phyloP scores from a whole-genome alignment of 768 basidiomycete species.

The Tylopilus balloui region DNA sequence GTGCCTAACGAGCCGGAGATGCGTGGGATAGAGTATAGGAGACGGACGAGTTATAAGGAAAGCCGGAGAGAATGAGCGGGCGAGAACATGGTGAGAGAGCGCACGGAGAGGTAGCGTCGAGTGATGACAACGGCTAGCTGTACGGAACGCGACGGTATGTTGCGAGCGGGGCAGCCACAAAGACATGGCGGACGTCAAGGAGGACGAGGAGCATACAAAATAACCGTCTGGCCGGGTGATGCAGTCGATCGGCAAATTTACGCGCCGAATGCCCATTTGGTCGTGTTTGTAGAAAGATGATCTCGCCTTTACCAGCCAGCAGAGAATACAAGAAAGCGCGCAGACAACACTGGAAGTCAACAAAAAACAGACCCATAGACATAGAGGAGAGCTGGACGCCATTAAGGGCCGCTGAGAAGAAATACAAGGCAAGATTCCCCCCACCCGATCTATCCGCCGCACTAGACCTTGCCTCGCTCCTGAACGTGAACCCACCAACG shows the following conservation, averaged over 20 bases:
- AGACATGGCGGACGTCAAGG: conserved; percentile 46
- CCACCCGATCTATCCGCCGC: conserved; percentile 68
- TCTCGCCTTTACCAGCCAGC: background rate
- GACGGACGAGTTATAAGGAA: conserved; percentile 29
- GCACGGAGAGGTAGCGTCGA: conserved; percentile 4
- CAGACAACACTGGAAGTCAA: conserved; percentile 55
- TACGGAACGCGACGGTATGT: conserved; percentile 40
- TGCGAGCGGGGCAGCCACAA: conserved; percentile 67
- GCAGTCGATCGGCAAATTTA: conserved; percentile 2
- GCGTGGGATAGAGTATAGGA: conserved; percentile 12
- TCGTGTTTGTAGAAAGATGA: conserved; percentile 28
- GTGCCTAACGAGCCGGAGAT: conserved; percentile 1
- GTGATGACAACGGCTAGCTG: conserved; percentile 18
- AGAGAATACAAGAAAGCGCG: conserved; percentile 57
- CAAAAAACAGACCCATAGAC: conserved; percentile 45
- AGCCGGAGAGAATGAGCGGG: conserved; percentile 17
- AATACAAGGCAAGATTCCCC: conserved; percentile 73
- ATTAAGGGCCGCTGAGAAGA: conserved; percentile 76
- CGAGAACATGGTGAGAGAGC: conserved; percentile 7
- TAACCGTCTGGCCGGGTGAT: background rate
- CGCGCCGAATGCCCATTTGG: conserved; percentile 17
- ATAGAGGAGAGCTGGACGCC: conserved; percentile 61
- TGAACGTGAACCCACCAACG: conserved; percentile 9
- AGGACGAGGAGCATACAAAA: background rate
- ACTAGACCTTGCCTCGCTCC: conserved; percentile 57